phyloP scores from a whole-genome alignment of 1,284 basidiomycete species.

The Malassezia japonica region DNA sequence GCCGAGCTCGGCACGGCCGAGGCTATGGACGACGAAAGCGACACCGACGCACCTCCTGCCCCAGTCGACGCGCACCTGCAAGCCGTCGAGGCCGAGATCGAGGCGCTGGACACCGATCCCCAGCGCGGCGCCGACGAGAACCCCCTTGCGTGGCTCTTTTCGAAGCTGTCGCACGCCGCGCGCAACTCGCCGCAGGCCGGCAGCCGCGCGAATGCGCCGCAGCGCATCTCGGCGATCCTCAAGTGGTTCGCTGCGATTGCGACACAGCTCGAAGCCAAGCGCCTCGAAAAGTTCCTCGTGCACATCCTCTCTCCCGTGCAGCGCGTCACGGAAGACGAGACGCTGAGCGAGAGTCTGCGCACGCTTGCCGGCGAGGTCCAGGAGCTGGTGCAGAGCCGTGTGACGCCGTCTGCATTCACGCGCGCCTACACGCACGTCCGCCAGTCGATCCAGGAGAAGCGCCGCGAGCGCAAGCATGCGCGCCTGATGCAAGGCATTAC shows the following conservation, averaged over 20 bases:
- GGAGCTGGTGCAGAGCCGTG: constrained; percentile 73
- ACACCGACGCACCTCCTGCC: constrained; percentile 3
- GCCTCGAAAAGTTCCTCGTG: constrained; percentile 62
- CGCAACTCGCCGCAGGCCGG: constrained; percentile 48
- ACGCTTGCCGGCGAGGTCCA: constrained; percentile 72
- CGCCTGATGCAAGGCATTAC: constrained; percentile 51
- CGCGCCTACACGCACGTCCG: constrained; percentile 68
- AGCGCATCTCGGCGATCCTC: constrained; percentile 8
- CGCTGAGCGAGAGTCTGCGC: constrained; percentile 59
- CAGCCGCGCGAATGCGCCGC: constrained; percentile 27
- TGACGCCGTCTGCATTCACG: constrained; percentile 74
- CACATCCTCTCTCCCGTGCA: constrained; percentile 79
- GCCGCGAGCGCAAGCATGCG: constrained; percentile 64
- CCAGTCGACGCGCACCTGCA: neutral
- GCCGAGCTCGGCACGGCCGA: constrained; percentile 24
- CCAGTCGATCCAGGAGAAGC: constrained; percentile 60
- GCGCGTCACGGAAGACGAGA: constrained; percentile 66
- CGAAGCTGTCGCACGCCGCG: constrained; percentile 79
- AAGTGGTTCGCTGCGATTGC: constrained; percentile 82
- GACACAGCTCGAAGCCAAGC: constrained; percentile 58
- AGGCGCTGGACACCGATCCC: constrained; percentile 6
- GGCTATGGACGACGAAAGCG: constrained; percentile 25
- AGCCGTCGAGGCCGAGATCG: constrained; percentile 27
- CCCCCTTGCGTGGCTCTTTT: constrained; percentile 76
- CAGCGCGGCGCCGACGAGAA: constrained; percentile 13